Evolutionary conservation across 768 basidiomycete genomes (phyloP).

Genomic region (Lentinula detonsa): DNA sequence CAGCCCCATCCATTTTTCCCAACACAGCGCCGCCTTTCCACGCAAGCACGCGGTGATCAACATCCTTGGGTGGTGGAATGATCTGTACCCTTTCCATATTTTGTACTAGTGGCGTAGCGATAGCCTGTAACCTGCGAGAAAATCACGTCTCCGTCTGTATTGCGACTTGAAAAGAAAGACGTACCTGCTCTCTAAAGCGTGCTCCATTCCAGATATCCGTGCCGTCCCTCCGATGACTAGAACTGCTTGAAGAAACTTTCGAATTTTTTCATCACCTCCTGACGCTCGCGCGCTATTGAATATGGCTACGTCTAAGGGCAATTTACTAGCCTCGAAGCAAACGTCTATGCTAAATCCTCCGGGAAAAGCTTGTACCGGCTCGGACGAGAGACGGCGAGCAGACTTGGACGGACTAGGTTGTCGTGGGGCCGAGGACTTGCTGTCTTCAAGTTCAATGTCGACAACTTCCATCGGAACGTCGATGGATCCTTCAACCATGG

Average conservation of each 20-base stretch:
- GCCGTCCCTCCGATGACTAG: constrained; percentile 85
- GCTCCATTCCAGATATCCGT: constrained; percentile 73
- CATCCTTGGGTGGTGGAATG: constrained; percentile 90
- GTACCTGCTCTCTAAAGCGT: constrained; percentile 85
- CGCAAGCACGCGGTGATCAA: constrained; percentile 82
- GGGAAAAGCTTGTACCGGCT: constrained; percentile 24
- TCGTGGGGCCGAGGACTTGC: constrained; percentile 22
- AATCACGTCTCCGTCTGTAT: neutral
- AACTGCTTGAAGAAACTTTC: constrained; percentile 83
- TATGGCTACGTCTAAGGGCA: constrained; percentile 89
- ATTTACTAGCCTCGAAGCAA: constrained; percentile 78
- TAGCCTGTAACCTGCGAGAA: constrained; percentile 61
- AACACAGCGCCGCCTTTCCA: constrained; percentile 96
- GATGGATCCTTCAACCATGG: constrained; percentile 8
- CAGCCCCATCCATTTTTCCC: constrained; percentile 84
- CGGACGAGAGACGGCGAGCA: constrained; percentile 13
- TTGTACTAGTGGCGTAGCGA: constrained; percentile 74
- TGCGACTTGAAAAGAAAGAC: constrained; percentile 9
- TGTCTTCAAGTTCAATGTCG: constrained; percentile 43
- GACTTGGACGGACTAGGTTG: constrained; percentile 13
- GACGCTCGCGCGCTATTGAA: constrained; percentile 88
- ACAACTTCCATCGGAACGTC: constrained; percentile 37
- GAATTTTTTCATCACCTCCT: constrained; percentile 83
- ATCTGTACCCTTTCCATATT: constrained; percentile 88
- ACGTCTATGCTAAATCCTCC: constrained; percentile 66